A percentile compares a stretch with the other conserved stretches of the same genome.
phyloP scores from a whole-genome alignment of 306 rosid genomes.

The Vicia sativa region DNA sequence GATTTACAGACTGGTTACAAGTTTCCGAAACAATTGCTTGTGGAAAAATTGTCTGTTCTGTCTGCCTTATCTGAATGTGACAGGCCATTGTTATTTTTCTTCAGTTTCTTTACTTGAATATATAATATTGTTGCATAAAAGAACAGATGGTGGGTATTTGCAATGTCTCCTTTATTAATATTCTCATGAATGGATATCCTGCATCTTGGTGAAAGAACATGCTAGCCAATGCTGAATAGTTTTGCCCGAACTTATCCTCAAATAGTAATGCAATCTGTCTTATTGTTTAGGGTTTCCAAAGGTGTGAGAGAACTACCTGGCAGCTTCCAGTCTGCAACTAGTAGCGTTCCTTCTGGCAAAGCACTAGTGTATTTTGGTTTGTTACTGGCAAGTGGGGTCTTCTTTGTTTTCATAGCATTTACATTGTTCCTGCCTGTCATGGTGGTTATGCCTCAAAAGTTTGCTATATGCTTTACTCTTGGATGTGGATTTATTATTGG shows the following conservation, averaged over 20 bases:
- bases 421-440: slow-evolving; percentile 96
- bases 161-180: background rate
- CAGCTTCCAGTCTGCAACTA: slow-evolving; percentile 85
- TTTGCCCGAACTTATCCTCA: slow-evolving; percentile 31
- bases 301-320: slow-evolving; percentile 97
- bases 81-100: slow-evolving; percentile 15
- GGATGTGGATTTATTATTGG: slow-evolving; percentile 95
- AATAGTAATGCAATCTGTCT: slow-evolving; percentile 28
- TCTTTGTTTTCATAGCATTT: slow-evolving; percentile 89
- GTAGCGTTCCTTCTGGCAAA: slow-evolving; percentile 89
- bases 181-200: slow-evolving; percentile 13
- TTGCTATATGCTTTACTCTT: slow-evolving; percentile 96
- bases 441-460: slow-evolving; percentile 98
- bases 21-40: slow-evolving; percentile 22
- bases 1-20: slow-evolving; percentile 1
- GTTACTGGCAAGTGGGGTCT: slow-evolving; percentile 86
- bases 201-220: slow-evolving; percentile 27
- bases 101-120: slow-evolving; percentile 22
- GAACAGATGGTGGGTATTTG: slow-evolving; percentile 4
- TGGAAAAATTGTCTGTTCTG: slow-evolving; percentile 24
- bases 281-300: slow-evolving; percentile 72
- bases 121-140: slow-evolving; percentile 16
- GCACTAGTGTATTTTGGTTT: slow-evolving; percentile 90
- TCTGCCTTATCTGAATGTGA: slow-evolving; percentile 34
- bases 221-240: slow-evolving; percentile 27